A percentile compares a stretch with the other conserved stretches of the same genome.
These are phyloP conservation scores for Chytriomyces confervae DNA, from an alignment of 192 early-diverging fungal genomes.

Conservation along the genomic window DNA sequence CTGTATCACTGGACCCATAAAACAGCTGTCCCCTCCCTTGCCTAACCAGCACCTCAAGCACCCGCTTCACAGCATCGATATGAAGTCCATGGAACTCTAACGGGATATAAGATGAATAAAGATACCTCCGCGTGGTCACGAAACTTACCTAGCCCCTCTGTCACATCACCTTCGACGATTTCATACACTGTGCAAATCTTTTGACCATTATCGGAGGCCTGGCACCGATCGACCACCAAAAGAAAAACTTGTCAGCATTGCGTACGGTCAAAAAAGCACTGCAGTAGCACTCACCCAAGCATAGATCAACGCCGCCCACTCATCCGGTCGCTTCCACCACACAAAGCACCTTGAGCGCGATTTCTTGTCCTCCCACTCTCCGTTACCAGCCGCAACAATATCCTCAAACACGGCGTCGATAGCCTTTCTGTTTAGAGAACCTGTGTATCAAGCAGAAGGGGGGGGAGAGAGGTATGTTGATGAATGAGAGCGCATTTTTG, in stretches of 20 bases:
- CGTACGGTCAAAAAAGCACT: not conserved
- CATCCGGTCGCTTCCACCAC: conserved; percentile 88
- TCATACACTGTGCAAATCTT: conserved; percentile 90
- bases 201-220: conserved; percentile 73
- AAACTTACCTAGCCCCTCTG: conserved; percentile 71
- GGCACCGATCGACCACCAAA: conserved; percentile 5
- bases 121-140: not conserved
- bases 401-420: conserved; percentile 76
- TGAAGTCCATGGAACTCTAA: conserved; percentile 85
- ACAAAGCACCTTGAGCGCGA: conserved; percentile 63
- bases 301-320: conserved; percentile 84
- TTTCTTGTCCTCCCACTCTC: conserved; percentile 59
- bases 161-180: conserved; percentile 82
- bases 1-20: conserved; percentile 57
- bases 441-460: conserved; percentile 35
- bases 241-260: not conserved
- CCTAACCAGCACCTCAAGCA: conserved; percentile 81
- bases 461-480: not conserved
- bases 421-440: conserved; percentile 64
- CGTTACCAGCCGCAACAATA: conserved; percentile 48
- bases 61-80: conserved; percentile 69
- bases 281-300: conserved; percentile 71
- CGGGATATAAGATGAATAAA: not conserved
- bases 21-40: conserved; percentile 85
- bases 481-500: conserved; percentile 3